Conservation (phyloP, 2,329 filamentous ascomycete species). For the Neoarthrinium moseri region DNA sequence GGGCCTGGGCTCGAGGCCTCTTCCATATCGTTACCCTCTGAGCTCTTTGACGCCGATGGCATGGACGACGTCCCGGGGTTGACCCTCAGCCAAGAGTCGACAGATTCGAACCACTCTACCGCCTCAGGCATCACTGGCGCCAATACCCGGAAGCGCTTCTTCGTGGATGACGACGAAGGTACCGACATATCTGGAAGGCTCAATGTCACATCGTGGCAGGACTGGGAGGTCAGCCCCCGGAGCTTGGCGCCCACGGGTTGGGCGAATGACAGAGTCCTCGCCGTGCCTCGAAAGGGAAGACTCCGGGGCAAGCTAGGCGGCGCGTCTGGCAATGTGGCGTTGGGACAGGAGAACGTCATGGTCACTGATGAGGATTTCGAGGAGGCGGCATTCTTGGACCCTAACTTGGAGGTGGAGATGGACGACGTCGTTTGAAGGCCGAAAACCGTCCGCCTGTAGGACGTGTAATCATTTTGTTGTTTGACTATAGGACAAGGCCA, state of each 20-base stretch:
- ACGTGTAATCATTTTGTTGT: too few species aligned
- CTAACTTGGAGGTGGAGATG: slow-evolving; percentile 40
- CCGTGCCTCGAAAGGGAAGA: slow-evolving; percentile 38
- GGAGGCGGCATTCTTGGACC: slow-evolving; percentile 66
- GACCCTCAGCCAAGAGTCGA: slow-evolving; percentile 56
- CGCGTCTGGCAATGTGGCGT: slow-evolving; percentile 14
- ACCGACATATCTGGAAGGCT: slow-evolving; percentile 19
- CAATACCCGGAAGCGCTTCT: slow-evolving; percentile 46
- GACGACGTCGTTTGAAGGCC: too few species aligned
- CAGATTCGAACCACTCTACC: slow-evolving; percentile 32
- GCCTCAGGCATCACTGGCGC: slow-evolving; percentile 13
- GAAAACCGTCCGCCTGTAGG: too few species aligned
- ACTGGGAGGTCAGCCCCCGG: slow-evolving; percentile 39
- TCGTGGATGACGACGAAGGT: slow-evolving; percentile 41
- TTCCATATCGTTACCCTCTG: slow-evolving; percentile 7
- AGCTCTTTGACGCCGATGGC: slow-evolving; percentile 14
- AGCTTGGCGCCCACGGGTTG: slow-evolving; percentile 36
- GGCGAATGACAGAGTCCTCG: slow-evolving; percentile 44
- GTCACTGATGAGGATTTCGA: slow-evolving; percentile 57
- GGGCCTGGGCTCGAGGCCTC: slow-evolving; percentile 15
- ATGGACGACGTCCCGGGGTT: slow-evolving; percentile 45
- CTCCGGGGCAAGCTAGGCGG: slow-evolving; percentile 16
- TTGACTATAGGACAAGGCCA: too few species aligned
- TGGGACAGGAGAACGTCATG: slow-evolving; percentile 46
- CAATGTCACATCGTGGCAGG: slow-evolving; percentile 19